Conservation (phyloP, 352 stramenopile species). For the Pythium brassicae region DNA sequence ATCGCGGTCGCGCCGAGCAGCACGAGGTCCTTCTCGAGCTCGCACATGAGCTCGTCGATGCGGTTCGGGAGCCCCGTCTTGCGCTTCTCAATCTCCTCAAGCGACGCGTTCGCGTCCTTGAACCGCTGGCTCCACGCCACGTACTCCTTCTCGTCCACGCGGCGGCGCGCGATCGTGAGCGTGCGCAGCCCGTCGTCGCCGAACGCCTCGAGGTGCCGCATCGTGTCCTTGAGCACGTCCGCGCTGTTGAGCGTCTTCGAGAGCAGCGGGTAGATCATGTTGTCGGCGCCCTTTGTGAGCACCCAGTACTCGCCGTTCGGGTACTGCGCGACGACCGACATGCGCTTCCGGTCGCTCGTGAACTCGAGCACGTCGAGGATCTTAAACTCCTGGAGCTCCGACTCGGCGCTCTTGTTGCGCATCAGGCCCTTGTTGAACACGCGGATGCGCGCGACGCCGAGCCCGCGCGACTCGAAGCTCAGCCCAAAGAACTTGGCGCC, state of each 20-base stretch:
- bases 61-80: conserved; percentile 62
- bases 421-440: conserved; percentile 9
- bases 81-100: conserved; percentile 82
- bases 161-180: conserved; percentile 66
- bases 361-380: no score
- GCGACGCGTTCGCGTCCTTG: conserved; percentile 55
- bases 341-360: no score
- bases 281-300: conserved; percentile 91
- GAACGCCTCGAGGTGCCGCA: conserved; percentile 70
- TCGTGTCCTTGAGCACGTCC: conserved; percentile 50
- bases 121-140: conserved; percentile 58
- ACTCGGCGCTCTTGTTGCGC: no score
- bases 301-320: conserved; percentile 67
- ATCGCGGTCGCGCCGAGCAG: conserved; percentile 89
- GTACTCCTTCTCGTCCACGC: conserved; percentile 57
- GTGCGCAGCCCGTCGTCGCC: conserved; percentile 82
- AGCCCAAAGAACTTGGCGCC: conserved; percentile 82
- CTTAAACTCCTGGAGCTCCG: conserved; percentile 58
- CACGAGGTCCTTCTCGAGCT: conserved; percentile 80
- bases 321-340: conserved; percentile 34
- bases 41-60: conserved; percentile 68
- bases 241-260: conserved; percentile 40
- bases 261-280: conserved; percentile 85
- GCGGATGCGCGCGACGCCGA: conserved; percentile 44
- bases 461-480: conserved; percentile 60